phyloP scores from a whole-genome alignment of 441 rosid genomes.

The Adansonia gregorii region DNA sequence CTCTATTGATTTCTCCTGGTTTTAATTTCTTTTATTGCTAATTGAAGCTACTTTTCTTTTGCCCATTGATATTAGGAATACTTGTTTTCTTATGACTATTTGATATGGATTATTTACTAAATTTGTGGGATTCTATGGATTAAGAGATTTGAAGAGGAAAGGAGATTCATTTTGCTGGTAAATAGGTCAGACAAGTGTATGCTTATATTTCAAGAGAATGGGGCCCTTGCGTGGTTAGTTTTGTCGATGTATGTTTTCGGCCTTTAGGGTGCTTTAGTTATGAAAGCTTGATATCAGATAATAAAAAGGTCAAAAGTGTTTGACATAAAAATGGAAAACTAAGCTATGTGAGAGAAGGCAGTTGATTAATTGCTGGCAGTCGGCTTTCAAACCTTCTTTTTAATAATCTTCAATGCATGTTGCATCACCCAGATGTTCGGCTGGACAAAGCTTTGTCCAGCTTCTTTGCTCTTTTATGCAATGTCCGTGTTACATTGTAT shows the following conservation, averaged over 20 bases:
- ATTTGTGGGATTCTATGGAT: slow-evolving; percentile 11
- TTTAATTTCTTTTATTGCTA: background rate
- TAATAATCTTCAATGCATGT: too few relatives aligned
- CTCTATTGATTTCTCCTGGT: background rate
- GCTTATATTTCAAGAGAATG: background rate
- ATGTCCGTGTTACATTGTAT: background rate
- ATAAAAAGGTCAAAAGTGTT: too few relatives aligned
- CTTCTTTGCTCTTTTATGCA: background rate
- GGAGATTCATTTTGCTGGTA: background rate
- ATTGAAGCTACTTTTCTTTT: background rate
- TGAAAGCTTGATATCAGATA: background rate
- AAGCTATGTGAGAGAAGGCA: background rate
- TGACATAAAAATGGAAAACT: too few relatives aligned
- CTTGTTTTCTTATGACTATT: background rate
- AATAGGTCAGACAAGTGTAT: background rate
- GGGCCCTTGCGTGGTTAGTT: background rate
- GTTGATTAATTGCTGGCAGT: background rate
- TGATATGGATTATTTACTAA: background rate
- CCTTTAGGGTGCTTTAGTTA: background rate
- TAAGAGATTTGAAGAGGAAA: background rate
- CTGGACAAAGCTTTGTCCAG: background rate
- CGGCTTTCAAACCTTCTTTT: background rate
- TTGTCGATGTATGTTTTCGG: background rate
- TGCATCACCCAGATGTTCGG: background rate
- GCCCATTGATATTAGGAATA: background rate